Conservation (phyloP, 2,329 filamentous ascomycete genomes). For the Magnaporthiopsis rhizophila region DNA sequence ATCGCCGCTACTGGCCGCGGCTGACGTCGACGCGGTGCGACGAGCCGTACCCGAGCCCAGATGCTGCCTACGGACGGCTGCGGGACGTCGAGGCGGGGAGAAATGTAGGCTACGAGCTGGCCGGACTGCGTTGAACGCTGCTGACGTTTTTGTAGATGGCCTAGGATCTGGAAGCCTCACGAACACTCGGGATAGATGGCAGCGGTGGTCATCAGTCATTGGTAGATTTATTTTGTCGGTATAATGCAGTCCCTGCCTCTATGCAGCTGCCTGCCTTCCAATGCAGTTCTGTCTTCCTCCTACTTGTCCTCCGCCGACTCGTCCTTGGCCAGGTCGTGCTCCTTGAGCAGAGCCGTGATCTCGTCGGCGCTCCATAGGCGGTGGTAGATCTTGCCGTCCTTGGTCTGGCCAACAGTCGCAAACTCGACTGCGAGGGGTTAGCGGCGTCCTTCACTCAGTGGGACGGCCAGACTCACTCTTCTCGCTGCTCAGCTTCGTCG, state of each 20-base stretch:
- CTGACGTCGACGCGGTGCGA: slow-evolving; percentile 44
- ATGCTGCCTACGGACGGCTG: slow-evolving; percentile 30
- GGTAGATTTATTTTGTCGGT: too few relatives aligned
- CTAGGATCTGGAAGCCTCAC: too few relatives aligned
- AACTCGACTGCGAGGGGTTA: slow-evolving; percentile 68
- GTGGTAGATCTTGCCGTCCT: slow-evolving; percentile 95
- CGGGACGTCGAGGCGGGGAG: slow-evolving; percentile 44
- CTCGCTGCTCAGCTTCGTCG: slow-evolving; percentile 95
- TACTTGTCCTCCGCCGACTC: slow-evolving; percentile 64
- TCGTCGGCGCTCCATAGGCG: slow-evolving; percentile 95
- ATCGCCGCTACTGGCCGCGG: slow-evolving; percentile 54
- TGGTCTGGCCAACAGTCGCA: slow-evolving; percentile 92
- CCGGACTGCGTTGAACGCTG: slow-evolving; percentile 3
- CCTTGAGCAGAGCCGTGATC: slow-evolving; percentile 87
- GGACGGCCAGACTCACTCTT: slow-evolving; percentile 67
- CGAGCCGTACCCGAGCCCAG: slow-evolving; percentile 46
- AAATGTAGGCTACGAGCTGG: slow-evolving; percentile 26
- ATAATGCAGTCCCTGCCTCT: too few relatives aligned
- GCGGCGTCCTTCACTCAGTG: not conserved
- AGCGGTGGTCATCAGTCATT: too few relatives aligned
- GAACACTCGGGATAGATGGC: too few relatives aligned
- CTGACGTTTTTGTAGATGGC: not conserved
- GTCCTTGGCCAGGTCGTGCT: slow-evolving; percentile 89
- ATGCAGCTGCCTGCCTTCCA: too few relatives aligned
- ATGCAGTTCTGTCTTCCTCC: not conserved